Evolutionary conservation across 2,329 filamentous ascomycete species (phyloP), one percentile per base, ranked within the genome.

Genomic region (Annulohypoxylon truncatum): DNA sequence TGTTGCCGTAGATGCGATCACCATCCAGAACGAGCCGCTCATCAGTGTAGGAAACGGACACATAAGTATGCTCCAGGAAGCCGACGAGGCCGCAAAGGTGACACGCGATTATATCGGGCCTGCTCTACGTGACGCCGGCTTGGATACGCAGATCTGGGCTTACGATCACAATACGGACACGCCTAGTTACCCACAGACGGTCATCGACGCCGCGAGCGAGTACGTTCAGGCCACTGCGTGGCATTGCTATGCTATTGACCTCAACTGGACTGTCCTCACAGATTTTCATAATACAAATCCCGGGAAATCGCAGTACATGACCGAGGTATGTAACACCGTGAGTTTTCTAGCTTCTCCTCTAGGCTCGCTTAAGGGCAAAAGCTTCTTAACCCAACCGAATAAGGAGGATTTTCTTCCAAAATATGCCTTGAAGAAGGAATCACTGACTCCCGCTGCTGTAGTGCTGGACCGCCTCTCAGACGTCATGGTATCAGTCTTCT

Each of bases 71-170:
- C 77, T 77, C 53, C 74, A 81, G 70, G 74, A 72, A 18, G 76
- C 75, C 4, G 77, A 79, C 47, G 79, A 82, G 70, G 78, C 79
- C 2, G 77, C 74, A 0, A 62, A 65, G 6, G 71, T 82, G 40
- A 82, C 80, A 51, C 75, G 74, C 31, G 69, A 82, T 51, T 76
- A 78, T 57, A 73, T 82, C 24, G 79, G 78, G 0, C 80, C 80
- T 1, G 79, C 79, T 3, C 72, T 83, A 20, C 71, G 71, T 59
- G 69, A 70, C 35, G 80, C 80, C 3, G 79, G 79, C 1, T 73
- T 84, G 26, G 70, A 76, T 65, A 82, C 79, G 2, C 67, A 76
- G 42, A 76, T 83, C 80, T 93, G 73, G 80, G 80, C 80, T 0
- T 81, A 79, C 48, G 79, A 82, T 55, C 72, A 76, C 82, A 83